Conservation (phyloP, 2,329 filamentous ascomycete genomes). For the Curvularia lunata region DNA sequence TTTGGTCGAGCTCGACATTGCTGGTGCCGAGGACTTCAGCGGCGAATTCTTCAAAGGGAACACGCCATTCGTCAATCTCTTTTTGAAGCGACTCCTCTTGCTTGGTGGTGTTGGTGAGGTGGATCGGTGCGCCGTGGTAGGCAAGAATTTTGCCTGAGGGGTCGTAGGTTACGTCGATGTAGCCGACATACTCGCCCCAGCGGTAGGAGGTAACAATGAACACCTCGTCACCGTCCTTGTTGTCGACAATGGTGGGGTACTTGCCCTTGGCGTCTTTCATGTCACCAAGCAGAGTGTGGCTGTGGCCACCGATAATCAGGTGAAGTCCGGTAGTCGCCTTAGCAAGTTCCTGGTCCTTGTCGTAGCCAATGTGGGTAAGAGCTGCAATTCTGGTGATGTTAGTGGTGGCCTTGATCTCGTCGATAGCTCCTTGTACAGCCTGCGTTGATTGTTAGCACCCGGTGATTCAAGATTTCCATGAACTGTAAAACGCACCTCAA, state of each 20-base stretch:
- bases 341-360: slow-evolving; percentile 67
- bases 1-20: slow-evolving; percentile 64
- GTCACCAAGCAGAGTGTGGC: slow-evolving; percentile 64
- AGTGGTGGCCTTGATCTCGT: slow-evolving; percentile 66
- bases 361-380: slow-evolving; percentile 71
- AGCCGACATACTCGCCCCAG: slow-evolving; percentile 72
- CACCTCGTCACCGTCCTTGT: slow-evolving; percentile 68
- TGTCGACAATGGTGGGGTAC: slow-evolving; percentile 68
- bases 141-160: slow-evolving; percentile 64
- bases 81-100: slow-evolving; percentile 64
- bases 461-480: neutral
- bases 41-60: slow-evolving; percentile 66
- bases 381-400: slow-evolving; percentile 70
- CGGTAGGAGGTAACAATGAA: slow-evolving; percentile 72
- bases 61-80: slow-evolving; percentile 65
- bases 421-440: slow-evolving; percentile 66
- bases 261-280: slow-evolving; percentile 64
- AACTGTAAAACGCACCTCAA: slow-evolving; percentile 40
- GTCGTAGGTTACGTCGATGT: slow-evolving; percentile 71
- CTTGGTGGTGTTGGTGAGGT: slow-evolving; percentile 66
- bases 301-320: slow-evolving; percentile 71
- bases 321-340: slow-evolving; percentile 66
- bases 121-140: slow-evolving; percentile 69
- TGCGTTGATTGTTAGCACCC: slow-evolving; percentile 2
- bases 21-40: slow-evolving; percentile 63